Percentiles rank a stretch among this genome's conserved stretches.
Conservation (phyloP, 1,284 basidiomycete species). For the Uromyces viciae-fabae region DNA sequence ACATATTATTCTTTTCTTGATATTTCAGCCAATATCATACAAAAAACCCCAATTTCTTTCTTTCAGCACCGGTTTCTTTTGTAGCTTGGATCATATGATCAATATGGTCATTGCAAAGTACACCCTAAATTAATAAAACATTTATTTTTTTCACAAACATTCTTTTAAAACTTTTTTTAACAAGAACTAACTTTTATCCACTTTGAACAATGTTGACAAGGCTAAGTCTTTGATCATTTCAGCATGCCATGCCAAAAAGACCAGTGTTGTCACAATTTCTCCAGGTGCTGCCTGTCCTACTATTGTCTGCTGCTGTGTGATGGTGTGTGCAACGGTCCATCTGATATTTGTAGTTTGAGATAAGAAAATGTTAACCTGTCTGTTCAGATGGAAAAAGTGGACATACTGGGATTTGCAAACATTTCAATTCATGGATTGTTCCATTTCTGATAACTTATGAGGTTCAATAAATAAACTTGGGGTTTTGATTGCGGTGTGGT, state of each 20-base stretch:
- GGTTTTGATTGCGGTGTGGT: not conserved
- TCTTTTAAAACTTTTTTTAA: not conserved
- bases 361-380: not conserved
- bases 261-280: constrained; percentile 8
- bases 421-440: not conserved
- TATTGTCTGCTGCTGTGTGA: constrained; percentile 21
- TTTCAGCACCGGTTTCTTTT: not conserved
- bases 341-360: not conserved
- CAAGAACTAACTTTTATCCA: not conserved
- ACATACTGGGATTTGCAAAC: too few relatives aligned
- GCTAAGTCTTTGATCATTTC: not conserved
- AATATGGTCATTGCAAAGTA: not conserved
- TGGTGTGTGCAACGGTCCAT: not conserved
- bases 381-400: too few relatives aligned
- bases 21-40: not conserved
- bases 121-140: not conserved
- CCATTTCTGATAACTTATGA: not conserved
- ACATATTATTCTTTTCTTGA: not conserved
- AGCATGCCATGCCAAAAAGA: constrained; percentile 3
- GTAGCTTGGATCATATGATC: not conserved
- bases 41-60: not conserved
- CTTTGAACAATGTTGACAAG: not conserved
- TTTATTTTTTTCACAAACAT: not conserved
- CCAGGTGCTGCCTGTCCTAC: not conserved
- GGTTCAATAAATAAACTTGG: not conserved